Evolutionary conservation across 257 asterid genomes (phyloP), one percentile per base, ranked within the genome.

Genomic region (Solanum megistacrolobum): DNA sequence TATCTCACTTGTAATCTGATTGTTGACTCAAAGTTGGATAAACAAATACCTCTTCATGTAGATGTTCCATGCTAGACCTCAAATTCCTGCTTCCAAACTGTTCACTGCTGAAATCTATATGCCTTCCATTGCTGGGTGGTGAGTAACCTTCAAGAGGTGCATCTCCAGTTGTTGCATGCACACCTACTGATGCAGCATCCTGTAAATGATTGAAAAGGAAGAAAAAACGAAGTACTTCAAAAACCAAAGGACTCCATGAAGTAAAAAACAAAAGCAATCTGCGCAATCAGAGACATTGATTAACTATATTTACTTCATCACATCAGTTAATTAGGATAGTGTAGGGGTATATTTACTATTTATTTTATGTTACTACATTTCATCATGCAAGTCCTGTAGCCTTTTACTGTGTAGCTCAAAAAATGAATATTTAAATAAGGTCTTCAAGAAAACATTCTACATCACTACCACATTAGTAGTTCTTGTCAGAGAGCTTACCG

Each of bases 21-120:
- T 83, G 16, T 13, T 21, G 31, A 20, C 79, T 82, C 86, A 31
- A 20, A 82, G 69, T 29, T 31, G 29, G 86, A 82, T 48, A 43
- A 52, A 29, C 41, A 65, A 83, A 48, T 94, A 96, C 99, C 98
- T 97, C 98, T 86, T 95, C 97, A 79, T 93, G 95, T 86, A 97
- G 92, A 89, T 94, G 96, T 88, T 93, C 94, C 90, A 97, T 89
- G 94, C 99, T 94, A 87, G 98, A 95, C 91, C 90, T 94, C 91
- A 97, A 90, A 88, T 88, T 91, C 83, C 92, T 93, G 23, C 94
- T 90, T 85, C 92, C 91, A 87, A 88, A 89, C 83, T 78, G 87
- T 58, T 92, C 92, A 69, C 38, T 71, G 35, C 60, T 87, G 69
- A 87, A 86, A 90, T 87, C 89, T 25, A 76, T 65, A 66, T 85